Conservation (phyloP, 371 early-diverging fungal species). For the Mucor indicus region DNA sequence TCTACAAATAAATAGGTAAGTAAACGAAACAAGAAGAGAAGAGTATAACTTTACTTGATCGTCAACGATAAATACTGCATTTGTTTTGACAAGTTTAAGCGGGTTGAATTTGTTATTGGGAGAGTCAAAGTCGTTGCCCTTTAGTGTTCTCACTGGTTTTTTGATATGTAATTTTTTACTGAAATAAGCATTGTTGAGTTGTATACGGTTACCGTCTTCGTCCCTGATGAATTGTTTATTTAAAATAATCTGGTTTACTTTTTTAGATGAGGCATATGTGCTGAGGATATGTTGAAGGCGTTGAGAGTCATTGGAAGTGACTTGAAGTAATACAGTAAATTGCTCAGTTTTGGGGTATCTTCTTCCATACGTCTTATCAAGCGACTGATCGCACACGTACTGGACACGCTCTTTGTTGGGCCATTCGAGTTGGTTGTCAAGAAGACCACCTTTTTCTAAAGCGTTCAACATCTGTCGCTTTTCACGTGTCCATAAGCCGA, state of each 20-base stretch:
- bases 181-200: conserved; percentile 1
- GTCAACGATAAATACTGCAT: conserved; percentile 23
- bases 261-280: conserved; percentile 2
- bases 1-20: no score
- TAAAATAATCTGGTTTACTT: conserved; percentile 14
- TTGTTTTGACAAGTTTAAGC: conserved; percentile 19
- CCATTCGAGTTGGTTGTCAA: background rate
- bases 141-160: conserved; percentile 3
- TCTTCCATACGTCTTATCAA: conserved; percentile 10
- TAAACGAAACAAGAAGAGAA: background rate
- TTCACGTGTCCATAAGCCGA: conserved; percentile 24
- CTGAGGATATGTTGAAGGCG: conserved; percentile 2
- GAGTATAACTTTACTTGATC: conserved; percentile 30
- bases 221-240: no score
- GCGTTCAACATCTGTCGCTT: conserved; percentile 7
- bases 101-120: conserved; percentile 31
- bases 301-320: background rate
- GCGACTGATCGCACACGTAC: conserved; percentile 8
- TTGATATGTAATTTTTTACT: background rate
- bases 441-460: background rate
- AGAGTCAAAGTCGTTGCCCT: conserved; percentile 1
- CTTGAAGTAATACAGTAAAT: conserved; percentile 7
- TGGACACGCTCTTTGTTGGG: conserved; percentile 6
- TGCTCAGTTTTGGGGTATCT: conserved; percentile 10
- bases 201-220: background rate